These are phyloP conservation scores for Rhododendron molle DNA, from an alignment of 148 eudicot species.

Conservation along the genomic window DNA sequence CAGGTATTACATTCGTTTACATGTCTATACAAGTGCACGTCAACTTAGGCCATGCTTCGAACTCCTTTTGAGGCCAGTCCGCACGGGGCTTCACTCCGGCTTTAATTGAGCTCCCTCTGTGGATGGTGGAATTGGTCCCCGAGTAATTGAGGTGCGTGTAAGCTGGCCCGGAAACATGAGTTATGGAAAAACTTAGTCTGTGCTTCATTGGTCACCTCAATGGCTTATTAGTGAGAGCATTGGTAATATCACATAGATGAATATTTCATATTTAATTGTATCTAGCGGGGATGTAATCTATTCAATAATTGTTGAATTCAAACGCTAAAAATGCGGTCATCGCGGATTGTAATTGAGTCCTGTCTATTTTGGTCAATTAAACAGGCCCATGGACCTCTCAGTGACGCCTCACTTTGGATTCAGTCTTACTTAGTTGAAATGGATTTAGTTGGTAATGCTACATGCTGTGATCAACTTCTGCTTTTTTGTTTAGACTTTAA, in stretches of 20 bases:
- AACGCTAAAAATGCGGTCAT: not conserved
- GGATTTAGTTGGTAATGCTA: not conserved
- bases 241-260: not conserved
- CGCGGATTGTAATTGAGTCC: not conserved
- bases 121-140: no score
- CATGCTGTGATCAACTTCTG: not conserved
- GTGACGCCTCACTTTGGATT: not conserved
- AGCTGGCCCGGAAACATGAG: no score
- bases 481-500: not conserved
- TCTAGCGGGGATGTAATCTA: no score
- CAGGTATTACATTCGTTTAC: slow-evolving; percentile 28
- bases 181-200: no score
- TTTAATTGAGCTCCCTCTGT: no score
- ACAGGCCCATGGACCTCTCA: not conserved
- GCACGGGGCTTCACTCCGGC: no score
- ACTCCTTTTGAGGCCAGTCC: no score
- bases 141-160: no score
- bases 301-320: not conserved
- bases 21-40: not conserved
- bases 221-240: not conserved
- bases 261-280: no score
- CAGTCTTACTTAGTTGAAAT: not conserved
- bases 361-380: not conserved
- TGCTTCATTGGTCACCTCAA: not conserved
- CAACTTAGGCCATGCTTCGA: not conserved